Base-by-base conservation (phyloP, 495 filamentous ascomycete genomes). In the Penicillium silybi region DNA sequence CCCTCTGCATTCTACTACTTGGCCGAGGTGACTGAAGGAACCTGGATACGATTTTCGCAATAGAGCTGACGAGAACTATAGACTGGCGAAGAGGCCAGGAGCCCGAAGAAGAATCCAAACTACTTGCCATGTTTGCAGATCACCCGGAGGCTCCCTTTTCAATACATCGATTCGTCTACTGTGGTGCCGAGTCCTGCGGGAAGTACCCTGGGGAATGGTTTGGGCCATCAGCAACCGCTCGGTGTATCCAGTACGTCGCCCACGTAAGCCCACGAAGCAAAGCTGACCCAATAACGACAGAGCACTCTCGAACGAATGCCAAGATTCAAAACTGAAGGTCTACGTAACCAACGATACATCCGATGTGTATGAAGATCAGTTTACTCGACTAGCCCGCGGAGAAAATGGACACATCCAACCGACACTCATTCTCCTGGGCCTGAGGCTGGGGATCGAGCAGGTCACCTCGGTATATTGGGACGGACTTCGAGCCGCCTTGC, bases 141-240 rank as follows among this genome's bases (percentile, higher is more conserved):
- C 83, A 90, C 54, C 83, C 89, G 7, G 77, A 78, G 49, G 90
- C 93, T 2, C 90, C 89, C 3, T 97, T 95, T 63, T 97, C 93
- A 7, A 92, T 99, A 62, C 95, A 99, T 58, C 87, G 82, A 53
- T 98, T 98, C 59, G 95, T 97, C 23, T 75, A 85, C 43, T 86
- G 95, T 59, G 95, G 95, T 3, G 90, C 92, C 16, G 75, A 80
- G 27, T 87, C 87, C 11, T 98, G 93, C 64, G 91, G 90, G 6
- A 97, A 96, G 64, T 86, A 92, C 66, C 92, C 95, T 0, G 95
- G 95, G 20, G 89, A 97, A 69, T 99, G 95, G 95, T 99, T 99
- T 76, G 95, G 95, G 9, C 95, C 95, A n/a, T 96, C 90, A 15
- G 93, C 95, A 6, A 95, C 95, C 2, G 90, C 95, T n/a, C 82